These are phyloP conservation scores for Aureobasidium lini DNA, from an alignment of 2,329 filamentous ascomycete genomes.

Conservation along the genomic window DNA sequence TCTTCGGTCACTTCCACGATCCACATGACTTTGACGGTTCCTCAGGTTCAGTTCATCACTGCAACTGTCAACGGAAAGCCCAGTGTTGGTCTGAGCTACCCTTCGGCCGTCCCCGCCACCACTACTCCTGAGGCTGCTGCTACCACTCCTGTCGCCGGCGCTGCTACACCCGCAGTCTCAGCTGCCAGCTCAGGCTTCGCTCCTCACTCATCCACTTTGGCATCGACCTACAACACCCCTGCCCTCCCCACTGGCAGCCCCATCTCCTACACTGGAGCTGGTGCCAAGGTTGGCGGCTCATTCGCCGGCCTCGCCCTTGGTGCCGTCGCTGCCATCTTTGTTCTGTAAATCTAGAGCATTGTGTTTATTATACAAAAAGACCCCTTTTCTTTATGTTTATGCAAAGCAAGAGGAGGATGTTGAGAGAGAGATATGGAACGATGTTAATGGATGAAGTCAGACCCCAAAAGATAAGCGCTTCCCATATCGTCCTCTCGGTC, in stretches of 20 bases:
- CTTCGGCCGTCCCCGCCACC: slow-evolving; percentile 23
- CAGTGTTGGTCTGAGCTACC: slow-evolving; percentile 27
- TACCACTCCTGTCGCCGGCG: slow-evolving; percentile 11
- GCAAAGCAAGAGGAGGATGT: neutral
- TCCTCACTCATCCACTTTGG: neutral
- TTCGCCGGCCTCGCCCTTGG: slow-evolving; percentile 19
- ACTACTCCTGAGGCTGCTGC: slow-evolving; percentile 15
- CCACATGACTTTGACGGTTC: slow-evolving; percentile 38
- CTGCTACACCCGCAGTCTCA: slow-evolving; percentile 16
- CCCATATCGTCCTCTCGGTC: slow-evolving; percentile 8
- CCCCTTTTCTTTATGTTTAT: neutral
- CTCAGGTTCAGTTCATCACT: slow-evolving; percentile 39
- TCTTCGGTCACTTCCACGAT: slow-evolving; percentile 27
- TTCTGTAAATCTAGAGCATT: slow-evolving; percentile 17
- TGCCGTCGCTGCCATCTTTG: slow-evolving; percentile 19
- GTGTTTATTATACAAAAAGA: neutral
- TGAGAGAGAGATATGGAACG: neutral
- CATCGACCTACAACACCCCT: slow-evolving; percentile 17
- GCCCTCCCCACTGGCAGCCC: slow-evolving; percentile 16
- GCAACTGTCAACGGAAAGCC: slow-evolving; percentile 25
- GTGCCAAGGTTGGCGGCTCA: slow-evolving; percentile 17
- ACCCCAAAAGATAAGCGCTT: neutral
- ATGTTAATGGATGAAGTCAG: slow-evolving; percentile 7
- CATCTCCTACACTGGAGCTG: slow-evolving; percentile 19
- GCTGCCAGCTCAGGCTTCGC: slow-evolving; percentile 7